A percentile compares a stretch with the other conserved stretches of the same genome.
These are phyloP conservation scores for Jacaranda mimosifolia DNA, from an alignment of 257 asterid genomes.

Conservation along the genomic window DNA sequence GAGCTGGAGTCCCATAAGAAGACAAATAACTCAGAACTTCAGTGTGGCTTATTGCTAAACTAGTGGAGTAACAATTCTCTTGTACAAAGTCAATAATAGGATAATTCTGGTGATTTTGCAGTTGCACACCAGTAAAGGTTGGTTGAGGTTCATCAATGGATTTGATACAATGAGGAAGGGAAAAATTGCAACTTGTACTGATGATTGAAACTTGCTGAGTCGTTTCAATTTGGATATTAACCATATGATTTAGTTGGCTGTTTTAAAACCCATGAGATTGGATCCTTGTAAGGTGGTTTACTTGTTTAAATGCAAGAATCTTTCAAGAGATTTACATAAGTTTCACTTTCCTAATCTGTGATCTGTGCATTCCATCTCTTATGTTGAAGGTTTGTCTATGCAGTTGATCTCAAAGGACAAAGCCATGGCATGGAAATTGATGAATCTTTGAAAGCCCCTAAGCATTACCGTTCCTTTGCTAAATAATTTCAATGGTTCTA, in stretches of 20 bases:
- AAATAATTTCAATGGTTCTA: slow-evolving; percentile 19
- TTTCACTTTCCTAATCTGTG: slow-evolving; percentile 23
- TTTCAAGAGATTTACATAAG: slow-evolving; percentile 5
- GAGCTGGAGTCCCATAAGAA: slow-evolving; percentile 1
- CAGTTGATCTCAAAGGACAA: slow-evolving; percentile 47
- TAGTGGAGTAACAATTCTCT: slow-evolving; percentile 6
- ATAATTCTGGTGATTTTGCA: background rate
- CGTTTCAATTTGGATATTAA: background rate
- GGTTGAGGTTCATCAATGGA: slow-evolving; percentile 8
- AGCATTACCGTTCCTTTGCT: slow-evolving; percentile 24
- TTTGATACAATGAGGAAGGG: slow-evolving; percentile 21
- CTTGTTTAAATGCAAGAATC: slow-evolving; percentile 1
- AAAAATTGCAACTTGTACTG: slow-evolving; percentile 8
- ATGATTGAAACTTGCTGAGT: slow-evolving; percentile 19
- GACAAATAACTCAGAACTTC: slow-evolving; percentile 1
- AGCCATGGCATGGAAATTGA: slow-evolving; percentile 30
- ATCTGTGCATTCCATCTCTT: slow-evolving; percentile 24
- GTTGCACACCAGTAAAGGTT: background rate
- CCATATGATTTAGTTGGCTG: slow-evolving; percentile 21
- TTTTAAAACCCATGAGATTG: slow-evolving; percentile 19
- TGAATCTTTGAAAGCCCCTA: slow-evolving; percentile 34
- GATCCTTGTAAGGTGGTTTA: slow-evolving; percentile 15
- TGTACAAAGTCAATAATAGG: background rate
- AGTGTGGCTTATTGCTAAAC: slow-evolving; percentile 11
- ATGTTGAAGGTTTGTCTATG: slow-evolving; percentile 36